Conservation (phyloP, 148 eudicot genomes). For the Spergularia bocconei region DNA sequence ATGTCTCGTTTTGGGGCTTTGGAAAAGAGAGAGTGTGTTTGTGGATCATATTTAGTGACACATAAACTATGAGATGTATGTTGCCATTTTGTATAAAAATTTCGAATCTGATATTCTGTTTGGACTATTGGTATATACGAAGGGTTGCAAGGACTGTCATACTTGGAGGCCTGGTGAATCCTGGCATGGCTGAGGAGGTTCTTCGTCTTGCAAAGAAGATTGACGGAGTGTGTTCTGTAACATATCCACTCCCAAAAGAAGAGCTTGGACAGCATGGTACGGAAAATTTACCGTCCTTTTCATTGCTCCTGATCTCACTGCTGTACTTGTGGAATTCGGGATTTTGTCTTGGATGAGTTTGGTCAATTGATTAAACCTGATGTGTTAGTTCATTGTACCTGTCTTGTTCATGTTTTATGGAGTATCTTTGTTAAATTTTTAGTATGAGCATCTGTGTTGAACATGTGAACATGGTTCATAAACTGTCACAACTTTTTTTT, state of each 20-base stretch:
- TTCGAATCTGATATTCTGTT: conserved; percentile 5
- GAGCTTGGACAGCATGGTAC: conserved; percentile 75
- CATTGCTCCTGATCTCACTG: background rate
- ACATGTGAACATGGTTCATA: background rate
- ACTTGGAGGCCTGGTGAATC: conserved; percentile 66
- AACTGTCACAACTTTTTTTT: background rate
- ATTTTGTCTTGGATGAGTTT: background rate
- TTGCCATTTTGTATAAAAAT: conserved; percentile 5
- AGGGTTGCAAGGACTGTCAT: conserved; percentile 96
- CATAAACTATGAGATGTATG: background rate
- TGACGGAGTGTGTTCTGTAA: conserved; percentile 63
- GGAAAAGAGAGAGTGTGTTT: background rate
- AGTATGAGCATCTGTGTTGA: background rate
- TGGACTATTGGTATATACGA: conserved; percentile 19
- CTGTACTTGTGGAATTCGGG: background rate
- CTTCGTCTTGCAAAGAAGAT: conserved; percentile 62
- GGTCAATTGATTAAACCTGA: background rate
- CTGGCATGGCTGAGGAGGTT: conserved; percentile 70
- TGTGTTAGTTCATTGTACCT: background rate
- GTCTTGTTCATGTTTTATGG: background rate
- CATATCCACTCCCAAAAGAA: conserved; percentile 82
- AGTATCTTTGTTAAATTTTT: background rate
- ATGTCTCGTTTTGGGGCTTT: background rate
- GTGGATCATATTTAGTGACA: background rate
- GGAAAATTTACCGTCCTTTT: conserved; percentile 3